Evolutionary conservation across 2,329 filamentous ascomycete genomes (phyloP).

Genomic region (Fusarium sublunatum): DNA sequence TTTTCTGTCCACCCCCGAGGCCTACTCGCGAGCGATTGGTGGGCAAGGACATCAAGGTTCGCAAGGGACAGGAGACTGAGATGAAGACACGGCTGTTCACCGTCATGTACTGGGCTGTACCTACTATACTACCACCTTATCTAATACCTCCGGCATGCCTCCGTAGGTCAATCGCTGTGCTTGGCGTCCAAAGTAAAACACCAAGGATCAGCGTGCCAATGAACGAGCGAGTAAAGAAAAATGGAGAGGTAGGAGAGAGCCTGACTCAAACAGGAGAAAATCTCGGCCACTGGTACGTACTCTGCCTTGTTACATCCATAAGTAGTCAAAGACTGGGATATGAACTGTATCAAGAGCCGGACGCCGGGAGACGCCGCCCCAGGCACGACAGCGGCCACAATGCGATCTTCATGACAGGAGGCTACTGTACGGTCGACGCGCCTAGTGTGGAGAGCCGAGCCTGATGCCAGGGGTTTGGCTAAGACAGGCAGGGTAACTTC

Average conservation of each 20-base stretch:
- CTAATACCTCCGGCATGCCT: no score
- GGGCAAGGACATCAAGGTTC: no score
- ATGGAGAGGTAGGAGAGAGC: constrained; percentile 4
- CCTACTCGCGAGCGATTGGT: no score
- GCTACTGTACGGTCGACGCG: constrained; percentile 21
- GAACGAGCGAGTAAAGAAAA: background rate
- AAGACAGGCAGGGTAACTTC: background rate
- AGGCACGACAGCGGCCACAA: constrained; percentile 11
- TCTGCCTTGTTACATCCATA: no score
- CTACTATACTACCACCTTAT: no score
- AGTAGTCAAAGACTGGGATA: background rate
- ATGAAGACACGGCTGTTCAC: no score
- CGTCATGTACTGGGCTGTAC: no score
- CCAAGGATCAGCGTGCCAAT: background rate
- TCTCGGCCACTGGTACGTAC: constrained; percentile 1
- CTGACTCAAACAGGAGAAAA: constrained; percentile 27
- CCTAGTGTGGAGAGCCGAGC: constrained; percentile 25
- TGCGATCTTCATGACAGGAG: constrained; percentile 14
- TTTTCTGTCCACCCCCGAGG: no score
- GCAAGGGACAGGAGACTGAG: no score
- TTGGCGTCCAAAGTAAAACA: constrained; percentile 1
- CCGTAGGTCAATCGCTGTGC: constrained; percentile 1
- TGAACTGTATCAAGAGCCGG: constrained; percentile 1
- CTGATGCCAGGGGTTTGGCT: constrained; percentile 15
- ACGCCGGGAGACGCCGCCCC: constrained; percentile 16